These are phyloP conservation scores for Poterioochromonas sp. DNA, from an alignment of 352 stramenopile genomes.

Conservation along the genomic window DNA sequence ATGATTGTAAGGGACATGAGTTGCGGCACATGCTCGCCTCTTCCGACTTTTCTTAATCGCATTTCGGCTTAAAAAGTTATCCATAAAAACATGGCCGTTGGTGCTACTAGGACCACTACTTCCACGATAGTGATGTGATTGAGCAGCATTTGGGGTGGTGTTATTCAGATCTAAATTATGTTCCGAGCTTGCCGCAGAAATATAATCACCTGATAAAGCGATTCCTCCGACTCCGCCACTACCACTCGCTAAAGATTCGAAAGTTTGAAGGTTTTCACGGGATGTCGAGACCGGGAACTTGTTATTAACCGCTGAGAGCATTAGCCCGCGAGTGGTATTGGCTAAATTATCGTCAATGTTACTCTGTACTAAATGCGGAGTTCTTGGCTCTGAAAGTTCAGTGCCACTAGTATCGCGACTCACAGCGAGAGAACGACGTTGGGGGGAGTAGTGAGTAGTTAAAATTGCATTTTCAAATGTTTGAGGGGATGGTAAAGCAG, in stretches of 20 bases:
- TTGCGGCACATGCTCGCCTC: background rate
- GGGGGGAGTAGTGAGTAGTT: background rate
- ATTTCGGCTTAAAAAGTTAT: background rate
- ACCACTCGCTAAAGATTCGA: background rate
- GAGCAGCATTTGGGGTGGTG: background rate
- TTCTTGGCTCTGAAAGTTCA: background rate
- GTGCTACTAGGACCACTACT: background rate
- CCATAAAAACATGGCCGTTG: background rate
- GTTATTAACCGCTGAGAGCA: background rate
- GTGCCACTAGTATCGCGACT: no score
- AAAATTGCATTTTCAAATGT: no score
- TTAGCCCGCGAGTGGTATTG: background rate
- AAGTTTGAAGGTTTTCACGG: background rate
- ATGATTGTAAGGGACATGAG: constrained; percentile 29
- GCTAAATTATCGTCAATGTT: background rate
- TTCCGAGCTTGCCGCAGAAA: background rate
- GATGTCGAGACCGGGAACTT: background rate
- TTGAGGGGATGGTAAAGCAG: no score
- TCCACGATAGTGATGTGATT: no score
- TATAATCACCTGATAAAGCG: background rate
- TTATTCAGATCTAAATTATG: background rate
- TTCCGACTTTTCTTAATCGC: background rate
- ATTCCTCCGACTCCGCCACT: background rate
- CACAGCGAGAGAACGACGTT: background rate
- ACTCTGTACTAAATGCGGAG: background rate